Conservation (phyloP, 768 basidiomycete genomes). For the Boletus vermiculosoides region DNA sequence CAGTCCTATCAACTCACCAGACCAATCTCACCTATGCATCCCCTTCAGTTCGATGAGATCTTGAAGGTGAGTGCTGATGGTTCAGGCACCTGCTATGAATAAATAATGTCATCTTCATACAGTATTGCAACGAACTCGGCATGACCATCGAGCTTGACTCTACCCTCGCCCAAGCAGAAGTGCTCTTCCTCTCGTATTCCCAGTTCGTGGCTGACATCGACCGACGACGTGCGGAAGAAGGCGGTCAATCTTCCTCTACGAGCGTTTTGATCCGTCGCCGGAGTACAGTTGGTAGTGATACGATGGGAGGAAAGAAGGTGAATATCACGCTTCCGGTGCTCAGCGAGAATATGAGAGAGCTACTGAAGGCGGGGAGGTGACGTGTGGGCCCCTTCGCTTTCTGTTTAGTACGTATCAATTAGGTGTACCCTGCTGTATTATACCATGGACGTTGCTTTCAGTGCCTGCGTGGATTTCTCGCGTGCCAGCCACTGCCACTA, state of each 20-base stretch:
- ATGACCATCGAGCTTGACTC: conserved; percentile 97
- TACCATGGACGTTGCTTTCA: conserved; percentile 7
- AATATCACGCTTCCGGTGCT: conserved; percentile 46
- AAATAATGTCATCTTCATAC: conserved; percentile 24
- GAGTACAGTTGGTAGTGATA: conserved; percentile 10
- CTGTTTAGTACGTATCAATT: conserved; percentile 2
- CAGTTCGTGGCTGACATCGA: conserved; percentile 89
- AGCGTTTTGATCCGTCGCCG: conserved; percentile 36
- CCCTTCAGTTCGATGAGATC: conserved; percentile 58
- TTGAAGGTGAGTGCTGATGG: conserved; percentile 24
- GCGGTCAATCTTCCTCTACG: conserved; percentile 16
- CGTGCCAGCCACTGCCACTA: neutral
- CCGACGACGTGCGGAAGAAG: conserved; percentile 65
- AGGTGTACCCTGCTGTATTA: conserved; percentile 15
- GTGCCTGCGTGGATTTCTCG: neutral
- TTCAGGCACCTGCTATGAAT: neutral
- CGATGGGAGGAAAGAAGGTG: conserved; percentile 17
- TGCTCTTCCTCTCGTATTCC: conserved; percentile 89
- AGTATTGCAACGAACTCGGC: conserved; percentile 91
- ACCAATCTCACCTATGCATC: conserved; percentile 5
- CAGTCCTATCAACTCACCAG: neutral
- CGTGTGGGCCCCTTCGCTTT: neutral
- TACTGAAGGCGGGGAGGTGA: conserved; percentile 50
- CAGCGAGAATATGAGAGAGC: conserved; percentile 60
- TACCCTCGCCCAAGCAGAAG: conserved; percentile 95